Percentiles rank a stretch among this genome's conserved stretches.
Conservation (phyloP, 176 grass and related monocot species). For the Paspalum vaginatum region DNA sequence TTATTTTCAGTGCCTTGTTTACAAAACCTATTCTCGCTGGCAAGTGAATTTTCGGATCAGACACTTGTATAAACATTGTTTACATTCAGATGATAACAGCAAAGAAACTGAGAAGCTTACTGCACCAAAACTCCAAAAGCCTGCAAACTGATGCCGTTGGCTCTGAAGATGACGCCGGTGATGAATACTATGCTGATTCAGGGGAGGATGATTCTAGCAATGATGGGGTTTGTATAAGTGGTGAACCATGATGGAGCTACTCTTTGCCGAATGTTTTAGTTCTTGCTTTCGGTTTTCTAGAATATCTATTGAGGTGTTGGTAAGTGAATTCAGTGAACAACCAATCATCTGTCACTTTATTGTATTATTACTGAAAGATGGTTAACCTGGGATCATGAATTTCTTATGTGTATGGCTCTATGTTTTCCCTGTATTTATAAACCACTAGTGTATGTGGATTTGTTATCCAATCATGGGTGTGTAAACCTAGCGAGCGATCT, state of each 20-base stretch:
- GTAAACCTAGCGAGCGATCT: background rate
- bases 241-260: background rate
- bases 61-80: slow-evolving; percentile 41
- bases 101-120: too few species aligned
- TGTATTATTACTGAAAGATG: background rate
- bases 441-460: background rate
- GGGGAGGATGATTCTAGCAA: slow-evolving; percentile 39
- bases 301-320: background rate
- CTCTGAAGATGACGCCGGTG: slow-evolving; percentile 16
- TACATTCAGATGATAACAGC: too few species aligned
- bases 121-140: background rate
- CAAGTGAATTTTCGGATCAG: background rate
- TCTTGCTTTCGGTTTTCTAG: slow-evolving; percentile 8
- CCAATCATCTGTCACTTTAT: background rate
- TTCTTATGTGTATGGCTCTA: background rate
- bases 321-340: background rate
- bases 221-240: slow-evolving; percentile 38
- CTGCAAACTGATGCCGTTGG: slow-evolving; percentile 38
- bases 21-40: background rate
- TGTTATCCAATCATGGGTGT: background rate
- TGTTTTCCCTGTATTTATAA: slow-evolving; percentile 18
- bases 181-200: slow-evolving; percentile 26
- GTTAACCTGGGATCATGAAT: background rate
- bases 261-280: background rate
- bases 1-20: background rate